Conservation (phyloP, 805 yeast species). For the Schizosaccharomyces octosporus region DNA sequence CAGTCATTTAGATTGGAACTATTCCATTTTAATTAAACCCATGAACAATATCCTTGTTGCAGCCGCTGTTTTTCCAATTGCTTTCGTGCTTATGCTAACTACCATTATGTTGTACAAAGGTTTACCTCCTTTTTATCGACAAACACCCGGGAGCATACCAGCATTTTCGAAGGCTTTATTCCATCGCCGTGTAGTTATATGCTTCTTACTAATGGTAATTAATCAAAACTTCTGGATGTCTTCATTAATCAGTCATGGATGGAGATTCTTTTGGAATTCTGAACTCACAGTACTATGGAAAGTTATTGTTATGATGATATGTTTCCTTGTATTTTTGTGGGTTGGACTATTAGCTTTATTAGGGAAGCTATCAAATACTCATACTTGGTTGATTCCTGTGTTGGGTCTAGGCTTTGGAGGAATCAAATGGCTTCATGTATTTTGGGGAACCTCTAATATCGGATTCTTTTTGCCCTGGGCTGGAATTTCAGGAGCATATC, state of each 20-base stretch:
- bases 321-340: background rate
- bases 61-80: background rate
- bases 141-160: background rate
- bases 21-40: background rate
- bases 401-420: constrained; percentile 1
- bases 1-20: background rate
- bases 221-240: constrained; percentile 2
- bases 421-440: background rate
- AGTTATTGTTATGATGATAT: background rate
- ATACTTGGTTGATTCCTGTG: background rate
- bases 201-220: background rate
- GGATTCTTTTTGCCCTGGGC: constrained; percentile 2
- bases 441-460: constrained; percentile 1
- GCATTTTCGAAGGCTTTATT: background rate
- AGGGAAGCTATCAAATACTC: background rate
- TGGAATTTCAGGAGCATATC: constrained; percentile 1
- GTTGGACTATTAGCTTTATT: background rate
- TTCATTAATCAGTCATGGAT: background rate
- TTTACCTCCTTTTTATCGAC: background rate
- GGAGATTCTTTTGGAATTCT: constrained; percentile 1
- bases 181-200: background rate
- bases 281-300: background rate
- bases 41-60: background rate
- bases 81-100: background rate
- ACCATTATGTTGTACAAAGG: background rate